These are phyloP conservation scores for Macaranga tanarius DNA, from an alignment of 441 rosid species.

Conservation along the genomic window DNA sequence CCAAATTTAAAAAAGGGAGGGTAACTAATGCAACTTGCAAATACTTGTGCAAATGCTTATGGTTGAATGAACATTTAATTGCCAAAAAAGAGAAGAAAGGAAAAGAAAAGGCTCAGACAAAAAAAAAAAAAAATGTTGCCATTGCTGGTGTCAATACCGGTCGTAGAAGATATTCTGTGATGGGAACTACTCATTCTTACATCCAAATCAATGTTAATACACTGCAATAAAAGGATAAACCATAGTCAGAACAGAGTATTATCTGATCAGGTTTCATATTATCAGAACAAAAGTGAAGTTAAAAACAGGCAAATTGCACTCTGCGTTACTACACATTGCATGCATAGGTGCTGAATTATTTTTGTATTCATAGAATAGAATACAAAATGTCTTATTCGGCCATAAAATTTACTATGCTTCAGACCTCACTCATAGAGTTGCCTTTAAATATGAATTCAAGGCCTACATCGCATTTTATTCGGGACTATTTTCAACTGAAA, in stretches of 20 bases:
- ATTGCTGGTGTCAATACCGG: no score
- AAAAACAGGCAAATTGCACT: neutral
- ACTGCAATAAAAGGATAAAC: neutral
- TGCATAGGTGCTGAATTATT: neutral
- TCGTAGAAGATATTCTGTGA: no score
- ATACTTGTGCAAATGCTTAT: no score
- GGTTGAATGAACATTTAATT: no score
- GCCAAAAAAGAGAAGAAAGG: neutral
- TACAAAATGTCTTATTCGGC: neutral
- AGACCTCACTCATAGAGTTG: neutral
- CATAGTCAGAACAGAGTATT: neutral
- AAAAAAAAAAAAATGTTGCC: neutral
- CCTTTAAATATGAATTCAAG: neutral
- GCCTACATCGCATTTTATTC: neutral
- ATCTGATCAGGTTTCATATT: neutral
- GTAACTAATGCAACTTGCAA: no score
- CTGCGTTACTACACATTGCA: neutral
- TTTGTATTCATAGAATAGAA: neutral
- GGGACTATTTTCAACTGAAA: neutral
- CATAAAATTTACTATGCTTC: neutral
- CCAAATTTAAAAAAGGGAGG: no score
- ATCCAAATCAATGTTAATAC: neutral
- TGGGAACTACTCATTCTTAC: no score
- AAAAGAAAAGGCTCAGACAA: neutral
- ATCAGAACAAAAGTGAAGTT: neutral